Conservation (phyloP, 345 rosid genomes). For the Populus alba region DNA sequence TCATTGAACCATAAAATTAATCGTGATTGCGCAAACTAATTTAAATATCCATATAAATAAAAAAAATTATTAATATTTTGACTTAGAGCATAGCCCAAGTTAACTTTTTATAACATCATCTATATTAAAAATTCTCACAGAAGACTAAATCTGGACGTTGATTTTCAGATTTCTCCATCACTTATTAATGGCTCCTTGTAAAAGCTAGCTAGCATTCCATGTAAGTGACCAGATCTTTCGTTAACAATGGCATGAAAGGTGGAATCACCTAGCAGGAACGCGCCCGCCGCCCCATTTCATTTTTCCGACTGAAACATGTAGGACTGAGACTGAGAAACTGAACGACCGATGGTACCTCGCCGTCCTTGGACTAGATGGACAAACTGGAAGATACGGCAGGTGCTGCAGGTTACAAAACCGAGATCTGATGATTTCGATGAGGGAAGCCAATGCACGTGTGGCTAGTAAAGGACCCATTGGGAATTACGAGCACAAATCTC, state of each 20-base stretch:
- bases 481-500: constrained; percentile 16
- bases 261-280: background rate
- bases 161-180: no score
- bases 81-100: no score
- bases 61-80: no score
- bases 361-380: background rate
- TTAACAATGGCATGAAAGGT: background rate
- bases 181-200: no score
- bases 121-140: no score
- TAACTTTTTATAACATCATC: no score
- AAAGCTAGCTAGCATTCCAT: no score
- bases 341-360: background rate
- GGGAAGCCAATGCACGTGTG: constrained; percentile 35
- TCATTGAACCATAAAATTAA: no score
- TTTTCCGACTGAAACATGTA: background rate
- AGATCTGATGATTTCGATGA: constrained; percentile 6
- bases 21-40: no score
- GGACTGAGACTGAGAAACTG: background rate
- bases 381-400: constrained; percentile 9
- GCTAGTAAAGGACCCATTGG: constrained; percentile 4
- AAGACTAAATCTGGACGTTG: no score
- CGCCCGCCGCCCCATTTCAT: background rate
- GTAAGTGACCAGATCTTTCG: background rate
- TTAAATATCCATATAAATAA: no score
- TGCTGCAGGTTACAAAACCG: constrained; percentile 14